Base-by-base conservation (phyloP, 352 stramenopile species). In the Phytopythium kandeliae region DNA sequence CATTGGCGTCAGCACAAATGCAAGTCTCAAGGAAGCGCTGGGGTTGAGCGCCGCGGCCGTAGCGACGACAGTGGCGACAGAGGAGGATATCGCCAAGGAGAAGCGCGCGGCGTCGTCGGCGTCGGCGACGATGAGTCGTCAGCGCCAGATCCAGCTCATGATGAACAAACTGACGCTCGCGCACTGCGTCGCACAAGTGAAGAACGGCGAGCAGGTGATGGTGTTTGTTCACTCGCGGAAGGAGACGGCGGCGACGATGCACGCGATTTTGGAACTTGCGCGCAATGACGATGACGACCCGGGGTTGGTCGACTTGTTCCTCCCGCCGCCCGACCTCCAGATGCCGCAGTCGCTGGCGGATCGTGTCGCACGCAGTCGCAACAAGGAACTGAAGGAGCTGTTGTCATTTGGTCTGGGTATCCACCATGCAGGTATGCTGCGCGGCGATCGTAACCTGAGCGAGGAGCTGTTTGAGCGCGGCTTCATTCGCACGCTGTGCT, bases 181-280 rank as follows among this genome's bases (percentile, higher is more conserved):
- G 1, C 81, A 91, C 44, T 92, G 83, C 37, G 45, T 92, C 17
- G 65, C 72, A 38, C 80, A 89, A 34, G 69, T 91, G 0, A 58
- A 74, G 36, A 65, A 78, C 34, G 70, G 77, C 13, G 72, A 95
- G 57, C 85, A 95, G 54, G 81, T 98, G 3, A 99, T 99, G 97
- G 95, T 99, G 10, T 99, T 99, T 78, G 97, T 99, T 9, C 97
- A 99, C 69, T 98, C 91, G 16, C 89, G 97, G 31, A 99, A 99
- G 62, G 97, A 99, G 47, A 99, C 97, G 0, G 85, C 92, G 21
- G 85, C 86, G 31, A 99, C 97, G 15, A 97, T 97, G 54, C 85
- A 80, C 34, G 89, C 86, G 7, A 78, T 99, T 10, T 71, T 96
- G 10, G 94, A 99, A 50, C 71, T 92, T 16, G 89, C 95, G 13